Conservation (phyloP, 2,329 filamentous ascomycete species). For the Cladophialophora bantiana region DNA sequence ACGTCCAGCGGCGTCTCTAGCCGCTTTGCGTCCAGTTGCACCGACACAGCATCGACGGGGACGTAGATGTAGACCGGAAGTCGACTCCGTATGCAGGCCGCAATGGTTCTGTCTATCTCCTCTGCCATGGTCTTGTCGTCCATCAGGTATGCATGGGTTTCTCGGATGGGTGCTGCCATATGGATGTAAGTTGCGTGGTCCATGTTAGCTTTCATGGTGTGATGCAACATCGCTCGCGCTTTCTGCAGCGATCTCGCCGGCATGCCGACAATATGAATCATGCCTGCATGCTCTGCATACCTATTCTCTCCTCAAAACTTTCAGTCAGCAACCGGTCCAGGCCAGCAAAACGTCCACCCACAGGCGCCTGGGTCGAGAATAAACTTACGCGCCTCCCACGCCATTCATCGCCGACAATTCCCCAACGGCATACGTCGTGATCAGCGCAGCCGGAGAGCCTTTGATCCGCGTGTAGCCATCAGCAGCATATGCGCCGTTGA, state of each 20-base stretch:
- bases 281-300: constrained; percentile 65
- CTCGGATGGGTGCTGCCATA: constrained; percentile 38
- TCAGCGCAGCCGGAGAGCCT: constrained; percentile 58
- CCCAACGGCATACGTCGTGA: constrained; percentile 68
- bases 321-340: background rate
- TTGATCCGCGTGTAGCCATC: constrained; percentile 79
- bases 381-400: constrained; percentile 45
- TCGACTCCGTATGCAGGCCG: constrained; percentile 36
- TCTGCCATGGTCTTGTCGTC: constrained; percentile 39
- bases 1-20: constrained; percentile 73
- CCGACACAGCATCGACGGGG: constrained; percentile 37
- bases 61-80: constrained; percentile 42
- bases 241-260: constrained; percentile 56
- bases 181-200: constrained; percentile 39
- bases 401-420: constrained; percentile 51
- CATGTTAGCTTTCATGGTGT: constrained; percentile 43
- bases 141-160: constrained; percentile 39
- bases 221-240: constrained; percentile 50
- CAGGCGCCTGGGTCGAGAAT: background rate
- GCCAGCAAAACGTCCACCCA: no score
- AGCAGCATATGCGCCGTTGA: constrained; percentile 73
- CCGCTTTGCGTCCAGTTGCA: constrained; percentile 45
- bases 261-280: constrained; percentile 67
- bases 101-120: constrained; percentile 41
- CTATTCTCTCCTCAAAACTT: background rate